Evolutionary conservation across 1,284 basidiomycete species (phyloP), one percentile per base, ranked within the genome.

Genomic region (Cryptococcus sp.): DNA sequence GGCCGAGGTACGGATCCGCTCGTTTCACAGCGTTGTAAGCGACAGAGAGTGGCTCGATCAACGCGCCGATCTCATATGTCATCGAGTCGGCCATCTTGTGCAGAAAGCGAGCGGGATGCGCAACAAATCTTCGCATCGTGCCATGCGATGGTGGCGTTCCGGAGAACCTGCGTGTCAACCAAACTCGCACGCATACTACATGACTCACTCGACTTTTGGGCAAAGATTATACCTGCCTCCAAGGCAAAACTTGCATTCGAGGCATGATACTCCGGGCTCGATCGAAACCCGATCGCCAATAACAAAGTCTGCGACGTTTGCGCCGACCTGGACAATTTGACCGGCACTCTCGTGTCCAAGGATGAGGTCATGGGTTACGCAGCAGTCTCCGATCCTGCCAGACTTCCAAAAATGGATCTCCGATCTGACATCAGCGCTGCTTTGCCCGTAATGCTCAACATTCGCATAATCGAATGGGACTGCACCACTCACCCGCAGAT

Each of bases 341-440:
- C 74, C 74, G 6, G 63, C 56, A 5, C 69, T 72, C 54, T 75
- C 74, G 59, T 75, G 74, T 21, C 74, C 74, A 14, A 75, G 63
- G 39, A 74, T 63, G 35, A 65, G 51, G 47, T 56, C 53, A 52
- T 60, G 53, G 14, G 62, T 63, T 6, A 66, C 62, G 35, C 59
- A 59, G 47, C 53, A 59, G 45, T 63, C 62, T 14, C 62, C 63
- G n/a, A 66, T 66, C 10, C 57, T 31, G 12, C 62, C 62, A 12
- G 47, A 36, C 46, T 62, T 62, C 60, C 59, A 60, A 44, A 61
- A 63, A 38, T 59, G 57, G 22, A 60, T 59, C 48, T 61, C 60
- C 18, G 53, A 52, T 56, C 48, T 54, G 49, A 12, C 6, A 18
- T 42, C 23, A 52, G 45, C 38, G 28, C 19, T n/a, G n/a, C n/a